Base-by-base conservation (phyloP, 2,329 filamentous ascomycete species). In the Penicillium sp. region DNA sequence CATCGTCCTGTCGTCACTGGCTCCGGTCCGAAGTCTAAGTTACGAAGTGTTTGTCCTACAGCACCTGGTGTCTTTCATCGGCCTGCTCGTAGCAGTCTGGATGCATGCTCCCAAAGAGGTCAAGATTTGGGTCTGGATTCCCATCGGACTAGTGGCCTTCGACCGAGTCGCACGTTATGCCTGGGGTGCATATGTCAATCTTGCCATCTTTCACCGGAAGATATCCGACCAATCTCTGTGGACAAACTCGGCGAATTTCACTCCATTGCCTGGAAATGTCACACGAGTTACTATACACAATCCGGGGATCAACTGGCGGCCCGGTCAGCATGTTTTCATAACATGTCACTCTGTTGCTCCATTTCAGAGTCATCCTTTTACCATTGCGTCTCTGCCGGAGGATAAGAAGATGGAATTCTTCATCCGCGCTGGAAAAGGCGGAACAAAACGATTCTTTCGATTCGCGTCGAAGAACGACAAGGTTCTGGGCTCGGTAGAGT, bases 31-130 rank as follows among this genome's bases (percentile, higher is more conserved):
- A 10, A 48, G 49, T 17, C 49, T 40, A 29, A 32, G 47, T 4
- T 57, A 51, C 34, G 54, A 52, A n/a, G 60, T 67, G 48, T 68
- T 70, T 49, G 55, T 73, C 34, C 50, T 68, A 23, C 59, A 72
- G 46, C 67, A 74, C 50, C 62, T 75, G 29, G 54, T 75, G 45
- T 70, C 70, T 10, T 73, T 72, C 55, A 56, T 75, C 49, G 66
- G 67, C 13, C 65, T 52, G 13, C 36, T 74, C 51, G 65, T 73
- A 30, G 58, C 70, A 20, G 63, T 70, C 3, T 54, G 73, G 30
- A 66, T 68, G 56, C 61, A 57, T 24, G 23, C 52, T 40, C 18
- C 39, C 48, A 10, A 41, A 23, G 5, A 53, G 41, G 18, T 53
- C 46, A 40, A 40, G 33, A 53, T 49, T 12, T 53, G 49, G 27